These are phyloP conservation scores for Arachnomyces sp. DNA, from an alignment of 2,329 filamentous ascomycete genomes.

Conservation along the genomic window DNA sequence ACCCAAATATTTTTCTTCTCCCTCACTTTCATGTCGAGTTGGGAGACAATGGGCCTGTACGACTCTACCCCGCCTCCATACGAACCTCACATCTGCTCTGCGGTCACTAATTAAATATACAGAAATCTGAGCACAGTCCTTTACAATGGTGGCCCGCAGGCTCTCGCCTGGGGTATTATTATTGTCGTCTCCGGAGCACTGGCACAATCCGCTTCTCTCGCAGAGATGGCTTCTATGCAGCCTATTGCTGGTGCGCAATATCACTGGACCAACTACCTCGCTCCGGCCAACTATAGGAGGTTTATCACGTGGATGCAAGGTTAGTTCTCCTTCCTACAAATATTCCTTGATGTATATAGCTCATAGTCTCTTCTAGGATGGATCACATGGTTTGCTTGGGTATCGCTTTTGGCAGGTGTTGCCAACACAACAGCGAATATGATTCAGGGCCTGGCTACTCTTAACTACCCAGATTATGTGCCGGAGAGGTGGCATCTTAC, in stretches of 20 bases:
- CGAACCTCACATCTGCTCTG: neutral
- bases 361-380: constrained; percentile 22
- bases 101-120: neutral
- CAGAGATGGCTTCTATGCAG: constrained; percentile 34
- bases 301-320: constrained; percentile 30
- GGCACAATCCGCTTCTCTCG: constrained; percentile 28
- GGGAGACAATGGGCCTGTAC: constrained; percentile 20
- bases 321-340: neutral
- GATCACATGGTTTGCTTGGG: constrained; percentile 38
- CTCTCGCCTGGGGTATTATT: constrained; percentile 25
- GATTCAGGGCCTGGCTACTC: constrained; percentile 26
- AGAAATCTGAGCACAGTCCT: constrained; percentile 29
- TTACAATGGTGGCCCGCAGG: constrained; percentile 26
- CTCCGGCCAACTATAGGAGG: constrained; percentile 19
- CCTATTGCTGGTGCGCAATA: constrained; percentile 38
- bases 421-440: constrained; percentile 29
- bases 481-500: constrained; percentile 32
- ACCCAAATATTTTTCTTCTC: constrained; percentile 22
- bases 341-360: constrained; percentile 5
- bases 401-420: constrained; percentile 27
- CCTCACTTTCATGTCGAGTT: constrained; percentile 21
- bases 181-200: constrained; percentile 24
- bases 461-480: constrained; percentile 26
- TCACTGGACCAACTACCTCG: constrained; percentile 34
- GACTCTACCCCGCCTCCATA: constrained; percentile 1